Evolutionary conservation across 1,139 yeast species (phyloP).

Genomic region (Candida frijolesensis): DNA sequence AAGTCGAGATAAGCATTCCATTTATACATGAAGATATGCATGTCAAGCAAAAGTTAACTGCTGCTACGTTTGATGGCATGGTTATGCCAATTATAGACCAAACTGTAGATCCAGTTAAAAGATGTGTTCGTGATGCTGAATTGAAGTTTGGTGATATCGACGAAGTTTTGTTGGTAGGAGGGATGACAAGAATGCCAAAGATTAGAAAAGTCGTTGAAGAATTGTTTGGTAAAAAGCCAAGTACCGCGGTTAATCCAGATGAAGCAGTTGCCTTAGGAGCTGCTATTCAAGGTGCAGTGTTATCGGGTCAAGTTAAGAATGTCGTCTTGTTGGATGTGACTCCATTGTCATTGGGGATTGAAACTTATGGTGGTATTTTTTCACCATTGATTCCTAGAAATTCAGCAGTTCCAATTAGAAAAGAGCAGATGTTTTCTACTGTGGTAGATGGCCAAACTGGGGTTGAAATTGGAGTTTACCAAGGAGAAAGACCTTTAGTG

Average conservation of each 20-base stretch:
- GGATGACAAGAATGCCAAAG: conserved; percentile 86
- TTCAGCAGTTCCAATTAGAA: conserved; percentile 73
- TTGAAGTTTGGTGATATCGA: conserved; percentile 63
- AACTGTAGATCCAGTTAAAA: conserved; percentile 67
- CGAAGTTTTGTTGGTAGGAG: conserved; percentile 76
- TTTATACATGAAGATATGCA: conserved; percentile 57
- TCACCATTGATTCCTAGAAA: conserved; percentile 77
- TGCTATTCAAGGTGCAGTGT: conserved; percentile 79
- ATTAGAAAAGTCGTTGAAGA: conserved; percentile 59
- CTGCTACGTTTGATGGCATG: conserved; percentile 65
- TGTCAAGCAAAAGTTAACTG: conserved; percentile 55
- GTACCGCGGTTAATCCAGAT: conserved; percentile 73
- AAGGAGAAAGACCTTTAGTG: conserved; percentile 77
- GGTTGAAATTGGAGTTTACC: conserved; percentile 75
- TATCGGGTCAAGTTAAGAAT: conserved; percentile 69
- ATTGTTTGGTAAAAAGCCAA: conserved; percentile 60
- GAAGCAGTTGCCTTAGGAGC: conserved; percentile 88
- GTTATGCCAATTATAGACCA: conserved; percentile 59
- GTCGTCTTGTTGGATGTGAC: conserved; percentile 79
- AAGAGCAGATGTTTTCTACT: conserved; percentile 73
- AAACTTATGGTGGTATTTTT: conserved; percentile 80
- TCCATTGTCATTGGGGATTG: conserved; percentile 77
- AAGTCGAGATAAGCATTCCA: conserved; percentile 63
- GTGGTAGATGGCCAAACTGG: conserved; percentile 88
- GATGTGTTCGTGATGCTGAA: conserved; percentile 72